A percentile compares a stretch with the other conserved stretches of the same genome.
phyloP scores from a whole-genome alignment of 306 rosid genomes.

The Corylus americana region DNA sequence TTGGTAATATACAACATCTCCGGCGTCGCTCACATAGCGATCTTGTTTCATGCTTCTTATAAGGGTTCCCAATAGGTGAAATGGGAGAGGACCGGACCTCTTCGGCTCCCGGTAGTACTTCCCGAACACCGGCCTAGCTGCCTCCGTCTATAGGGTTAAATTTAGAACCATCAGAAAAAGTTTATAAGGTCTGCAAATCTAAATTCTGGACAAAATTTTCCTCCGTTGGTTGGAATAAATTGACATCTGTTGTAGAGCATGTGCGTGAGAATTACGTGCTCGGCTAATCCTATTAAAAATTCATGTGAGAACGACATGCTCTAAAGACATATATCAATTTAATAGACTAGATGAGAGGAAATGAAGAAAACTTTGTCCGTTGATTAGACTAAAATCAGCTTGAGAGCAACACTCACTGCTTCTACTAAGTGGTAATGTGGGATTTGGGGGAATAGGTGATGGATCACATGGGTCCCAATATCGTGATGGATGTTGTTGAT shows the following conservation, averaged over 20 bases:
- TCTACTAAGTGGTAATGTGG: constrained; percentile 66
- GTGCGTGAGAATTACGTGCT: too few species aligned
- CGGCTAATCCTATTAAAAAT: too few species aligned
- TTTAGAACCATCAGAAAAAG: constrained; percentile 10
- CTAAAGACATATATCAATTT: too few species aligned
- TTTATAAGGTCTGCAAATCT: neutral
- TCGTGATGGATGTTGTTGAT: constrained; percentile 65
- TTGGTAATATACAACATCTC: constrained; percentile 87
- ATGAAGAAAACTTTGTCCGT: too few species aligned
- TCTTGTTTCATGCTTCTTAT: constrained; percentile 75
- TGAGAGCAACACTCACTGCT: constrained; percentile 66
- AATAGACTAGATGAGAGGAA: too few species aligned
- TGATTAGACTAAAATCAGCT: neutral
- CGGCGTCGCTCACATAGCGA: constrained; percentile 82
- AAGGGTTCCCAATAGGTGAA: constrained; percentile 74
- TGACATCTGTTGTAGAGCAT: too few species aligned
- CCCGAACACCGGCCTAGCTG: constrained; percentile 82
- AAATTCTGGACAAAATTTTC: too few species aligned
- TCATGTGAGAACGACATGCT: too few species aligned
- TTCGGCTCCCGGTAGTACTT: constrained; percentile 75
- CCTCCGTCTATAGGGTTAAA: constrained; percentile 62
- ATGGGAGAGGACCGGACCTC: constrained; percentile 74
- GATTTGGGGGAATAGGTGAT: constrained; percentile 66
- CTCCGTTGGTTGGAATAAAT: too few species aligned
- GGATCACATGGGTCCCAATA: constrained; percentile 62